Conservation (phyloP, 805 yeast species). For the Candida rishiriensis region DNA sequence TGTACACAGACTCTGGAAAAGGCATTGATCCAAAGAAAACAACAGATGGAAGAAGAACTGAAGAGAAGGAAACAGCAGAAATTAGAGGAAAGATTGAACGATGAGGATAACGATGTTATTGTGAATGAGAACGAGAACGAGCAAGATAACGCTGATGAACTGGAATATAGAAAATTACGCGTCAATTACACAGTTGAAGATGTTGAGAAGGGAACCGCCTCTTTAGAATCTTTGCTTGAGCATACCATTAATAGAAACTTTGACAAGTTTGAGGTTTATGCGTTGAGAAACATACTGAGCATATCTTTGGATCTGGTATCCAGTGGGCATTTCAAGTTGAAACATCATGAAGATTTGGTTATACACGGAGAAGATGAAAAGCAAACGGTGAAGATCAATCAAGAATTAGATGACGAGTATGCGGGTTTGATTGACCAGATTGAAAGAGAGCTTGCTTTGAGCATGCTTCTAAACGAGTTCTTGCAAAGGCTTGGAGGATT, state of each 20-base stretch:
- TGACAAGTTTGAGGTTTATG: constrained; percentile 81
- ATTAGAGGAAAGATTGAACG: constrained; percentile 6
- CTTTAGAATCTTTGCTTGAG: constrained; percentile 72
- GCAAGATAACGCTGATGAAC: not conserved
- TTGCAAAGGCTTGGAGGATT: constrained; percentile 36
- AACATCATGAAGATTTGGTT: constrained; percentile 60
- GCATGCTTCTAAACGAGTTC: constrained; percentile 37
- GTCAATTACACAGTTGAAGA: constrained; percentile 34
- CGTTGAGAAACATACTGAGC: constrained; percentile 68
- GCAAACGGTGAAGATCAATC: constrained; percentile 14
- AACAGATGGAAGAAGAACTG: constrained; percentile 19
- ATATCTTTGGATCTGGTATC: constrained; percentile 63
- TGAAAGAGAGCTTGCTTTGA: constrained; percentile 38
- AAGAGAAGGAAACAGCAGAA: constrained; percentile 11
- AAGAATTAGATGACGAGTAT: constrained; percentile 20
- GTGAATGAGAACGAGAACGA: constrained; percentile 21
- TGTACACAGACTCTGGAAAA: constrained; percentile 76
- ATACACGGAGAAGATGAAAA: constrained; percentile 3
- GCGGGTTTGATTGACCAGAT: constrained; percentile 34
- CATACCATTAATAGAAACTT: constrained; percentile 74
- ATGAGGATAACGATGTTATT: constrained; percentile 26
- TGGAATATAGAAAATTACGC: not conserved
- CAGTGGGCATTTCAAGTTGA: constrained; percentile 62
- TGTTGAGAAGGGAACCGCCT: constrained; percentile 73
- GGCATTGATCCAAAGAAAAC: constrained; percentile 42